These are phyloP conservation scores for Komagataella ulmi DNA, from an alignment of 805 yeast genomes.

Conservation along the genomic window DNA sequence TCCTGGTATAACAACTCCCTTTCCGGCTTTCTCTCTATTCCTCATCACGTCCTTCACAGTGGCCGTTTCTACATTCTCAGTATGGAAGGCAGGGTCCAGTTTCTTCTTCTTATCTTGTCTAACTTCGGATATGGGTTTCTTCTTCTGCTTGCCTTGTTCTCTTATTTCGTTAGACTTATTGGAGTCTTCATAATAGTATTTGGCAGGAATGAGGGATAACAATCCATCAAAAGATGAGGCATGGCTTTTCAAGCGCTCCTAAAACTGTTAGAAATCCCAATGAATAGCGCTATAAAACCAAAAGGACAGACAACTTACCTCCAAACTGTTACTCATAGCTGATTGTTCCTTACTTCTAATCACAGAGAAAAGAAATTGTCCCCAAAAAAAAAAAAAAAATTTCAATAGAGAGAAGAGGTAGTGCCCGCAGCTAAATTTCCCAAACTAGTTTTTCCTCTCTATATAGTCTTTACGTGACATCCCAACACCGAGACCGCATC, in stretches of 20 bases:
- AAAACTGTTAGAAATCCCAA: conserved; percentile 3
- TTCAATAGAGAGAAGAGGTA: background rate
- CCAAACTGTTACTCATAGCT: conserved; percentile 43
- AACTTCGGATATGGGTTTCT: conserved; percentile 53
- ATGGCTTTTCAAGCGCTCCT: conserved; percentile 70
- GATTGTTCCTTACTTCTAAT: background rate
- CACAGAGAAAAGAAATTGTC: background rate
- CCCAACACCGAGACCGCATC: background rate
- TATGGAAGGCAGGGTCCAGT: conserved; percentile 52
- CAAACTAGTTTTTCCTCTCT: no score
- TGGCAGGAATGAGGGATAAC: conserved; percentile 84
- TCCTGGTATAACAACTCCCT: conserved; percentile 26
- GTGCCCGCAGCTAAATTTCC: background rate
- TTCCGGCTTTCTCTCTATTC: conserved; percentile 40
- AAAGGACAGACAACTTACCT: conserved; percentile 25
- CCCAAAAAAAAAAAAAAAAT: conserved; percentile 1
- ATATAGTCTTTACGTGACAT: background rate
- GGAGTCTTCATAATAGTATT: conserved; percentile 85
- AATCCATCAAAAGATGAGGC: conserved; percentile 81
- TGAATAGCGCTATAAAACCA: conserved; percentile 1
- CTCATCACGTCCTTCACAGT: conserved; percentile 50
- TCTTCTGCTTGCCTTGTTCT: conserved; percentile 83
- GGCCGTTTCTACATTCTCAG: conserved; percentile 30
- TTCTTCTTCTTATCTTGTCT: conserved; percentile 53
- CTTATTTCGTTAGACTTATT: conserved; percentile 25